Base-by-base conservation (phyloP, 805 yeast species). In the Ogataea parapolymorpha region DNA sequence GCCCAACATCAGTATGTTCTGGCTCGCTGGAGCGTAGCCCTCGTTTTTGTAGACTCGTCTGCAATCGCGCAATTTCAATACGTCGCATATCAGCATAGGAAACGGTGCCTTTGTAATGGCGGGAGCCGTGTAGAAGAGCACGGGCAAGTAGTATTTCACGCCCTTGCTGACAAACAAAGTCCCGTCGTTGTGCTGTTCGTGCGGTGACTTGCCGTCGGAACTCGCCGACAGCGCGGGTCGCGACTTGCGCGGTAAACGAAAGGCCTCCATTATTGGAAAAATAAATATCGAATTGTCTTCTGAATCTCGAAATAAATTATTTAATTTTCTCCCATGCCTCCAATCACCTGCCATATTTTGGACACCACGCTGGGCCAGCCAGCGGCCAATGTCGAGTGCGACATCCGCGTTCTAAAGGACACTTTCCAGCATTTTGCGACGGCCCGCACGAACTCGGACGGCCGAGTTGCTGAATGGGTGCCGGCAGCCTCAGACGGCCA, bases 361-460 rank as follows among this genome's bases (percentile, higher is more conserved):
- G 96, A 90, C 56, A 89, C 96, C 6, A 80, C 85, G 8, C 63
- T 71, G 6, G 98, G 98, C 1, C 73, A 69, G 45, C 98, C 98
- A 1, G 96, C 96, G 1, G 58, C 65, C 0, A 72, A 71, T n/a
- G 90, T 90, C n/a, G 65, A 71, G 3, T 86, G 93, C 56, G 80
- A 80, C 22, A 65, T 84, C 26, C 77, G 68, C 55, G 62, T 61
- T 39, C 42, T 74, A 23, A 28, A 41, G 5, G 35, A 38, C 12
- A 12, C 36, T 12, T 32, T 34, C 4, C 25, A 35, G 18, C 80
- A 82, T 3, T 74, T 89, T 53, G 95, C 89, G 2, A 63, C 74
- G 47, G 82, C 85, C 26, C 68, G 63, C 45, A 90, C 97, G 6
- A 82, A 90, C 58, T 41, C 55, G 3, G 97, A 90, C 56, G 98